Base-by-base conservation (phyloP, 768 basidiomycete genomes). In the Strobilomyces confusus region DNA sequence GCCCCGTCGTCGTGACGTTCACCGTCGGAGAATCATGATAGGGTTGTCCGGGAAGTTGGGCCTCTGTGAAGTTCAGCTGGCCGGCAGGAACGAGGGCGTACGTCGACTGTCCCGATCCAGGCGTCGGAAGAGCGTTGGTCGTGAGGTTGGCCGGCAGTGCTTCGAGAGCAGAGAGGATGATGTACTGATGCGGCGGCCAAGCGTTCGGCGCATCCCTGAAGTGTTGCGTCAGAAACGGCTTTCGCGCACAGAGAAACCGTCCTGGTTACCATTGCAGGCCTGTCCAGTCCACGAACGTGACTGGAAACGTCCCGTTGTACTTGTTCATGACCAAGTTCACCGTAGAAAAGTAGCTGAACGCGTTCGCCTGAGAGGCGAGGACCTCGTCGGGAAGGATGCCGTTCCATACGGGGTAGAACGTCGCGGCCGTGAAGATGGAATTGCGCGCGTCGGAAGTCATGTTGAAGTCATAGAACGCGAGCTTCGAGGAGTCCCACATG, bases 391-490 rank as follows among this genome's bases (percentile, higher is more conserved):
- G 95, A 44, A 92, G 74, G 62, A 98, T 93, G 17, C 83, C 87
- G 48, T 79, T 84, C 95, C 93, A 97, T 45, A 87, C 75, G 0
- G 94, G 90, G 67, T 92, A 92, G 73, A 84, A 93, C 1, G 80
- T 83, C 1, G 89, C 93, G 3, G 73, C 77, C n/a, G 82, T 82
- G 73, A 86, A 93, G 29, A 91, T 64, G 44, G 60, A 69, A 62
- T 82, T 85, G 48, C 87, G 82, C 14, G 79, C 64, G 46, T 85
- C 83, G 3, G 84, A 78, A 8, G 81, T 85, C 37, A 86, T 68
- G 67, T 92, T 91, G 72, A 88, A 97, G 69, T 95, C 94, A 62
- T 95, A 95, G 71, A 95, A 95, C 0, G 87, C 87, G n/a, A 92
- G 75, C 74, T 88, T 89, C 9, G 74, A 70, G 0, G 82, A 58